Evolutionary conservation across 345 rosid species (phyloP).

Genomic region (Citropsis articulata): DNA sequence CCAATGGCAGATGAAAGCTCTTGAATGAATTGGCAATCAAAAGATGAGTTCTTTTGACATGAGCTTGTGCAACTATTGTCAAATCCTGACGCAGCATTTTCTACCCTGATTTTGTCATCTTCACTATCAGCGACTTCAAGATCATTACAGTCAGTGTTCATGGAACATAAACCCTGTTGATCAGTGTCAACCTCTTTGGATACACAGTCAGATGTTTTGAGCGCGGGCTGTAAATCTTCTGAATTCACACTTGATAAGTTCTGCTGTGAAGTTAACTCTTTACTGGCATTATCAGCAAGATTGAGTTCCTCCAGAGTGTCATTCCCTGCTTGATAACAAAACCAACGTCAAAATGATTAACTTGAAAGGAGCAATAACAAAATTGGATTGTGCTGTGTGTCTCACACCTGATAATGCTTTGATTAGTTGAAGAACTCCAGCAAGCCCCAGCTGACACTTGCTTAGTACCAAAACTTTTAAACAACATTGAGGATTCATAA

Average conservation of each 20-base stretch:
- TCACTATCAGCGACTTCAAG: conserved; percentile 93
- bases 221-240: conserved; percentile 21
- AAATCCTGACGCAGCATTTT: conserved; percentile 34
- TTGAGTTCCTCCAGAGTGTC: conserved; percentile 68
- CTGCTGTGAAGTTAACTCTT: conserved; percentile 18
- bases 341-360: neutral
- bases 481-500: conserved; percentile 56
- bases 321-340: conserved; percentile 46
- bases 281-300: conserved; percentile 54
- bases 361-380: neutral
- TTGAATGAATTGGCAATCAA: conserved; percentile 33
- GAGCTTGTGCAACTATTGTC: conserved; percentile 53
- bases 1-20: conserved; percentile 62
- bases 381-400: neutral
- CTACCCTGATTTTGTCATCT: conserved; percentile 42
- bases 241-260: conserved; percentile 20
- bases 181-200: conserved; percentile 23
- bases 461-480: conserved; percentile 56
- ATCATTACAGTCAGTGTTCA: conserved; percentile 34
- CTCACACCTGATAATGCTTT: conserved; percentile 70
- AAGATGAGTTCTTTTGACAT: conserved; percentile 32
- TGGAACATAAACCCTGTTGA: conserved; percentile 30
- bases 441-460: conserved; percentile 74
- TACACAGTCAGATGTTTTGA: conserved; percentile 9
- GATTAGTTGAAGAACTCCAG: conserved; percentile 59